Conservation (phyloP, 2,329 filamentous ascomycete genomes). For the Chalara sp. region DNA sequence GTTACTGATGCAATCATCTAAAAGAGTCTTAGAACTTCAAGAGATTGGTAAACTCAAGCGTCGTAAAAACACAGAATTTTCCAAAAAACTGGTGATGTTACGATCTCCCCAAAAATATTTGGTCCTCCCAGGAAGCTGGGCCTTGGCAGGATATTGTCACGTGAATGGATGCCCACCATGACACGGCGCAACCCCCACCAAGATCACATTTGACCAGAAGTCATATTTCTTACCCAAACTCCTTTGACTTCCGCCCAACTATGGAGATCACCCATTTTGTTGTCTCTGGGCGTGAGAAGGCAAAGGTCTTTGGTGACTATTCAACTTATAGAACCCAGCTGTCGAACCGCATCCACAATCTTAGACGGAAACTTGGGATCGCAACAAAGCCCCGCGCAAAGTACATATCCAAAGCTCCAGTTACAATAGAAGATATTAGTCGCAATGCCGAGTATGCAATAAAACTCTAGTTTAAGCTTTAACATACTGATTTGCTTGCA, state of each 20-base stretch:
- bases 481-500: slow-evolving; percentile 29
- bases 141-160: too few species aligned
- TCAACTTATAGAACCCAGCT: slow-evolving; percentile 75
- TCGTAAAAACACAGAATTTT: too few species aligned
- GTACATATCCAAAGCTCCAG: slow-evolving; percentile 62
- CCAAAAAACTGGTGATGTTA: too few species aligned
- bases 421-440: slow-evolving; percentile 70
- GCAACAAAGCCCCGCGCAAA: slow-evolving; percentile 82
- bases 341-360: slow-evolving; percentile 72
- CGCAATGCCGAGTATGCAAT: slow-evolving; percentile 66
- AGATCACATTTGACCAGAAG: neutral
- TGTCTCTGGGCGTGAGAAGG: slow-evolving; percentile 71
- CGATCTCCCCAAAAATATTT: too few species aligned
- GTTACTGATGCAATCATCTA: too few species aligned
- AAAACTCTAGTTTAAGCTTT: neutral
- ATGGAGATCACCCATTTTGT: slow-evolving; percentile 67
- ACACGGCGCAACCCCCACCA: slow-evolving; percentile 1
- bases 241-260: neutral
- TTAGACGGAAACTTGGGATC: slow-evolving; percentile 78
- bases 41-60: too few species aligned
- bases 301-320: slow-evolving; percentile 84
- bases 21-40: too few species aligned
- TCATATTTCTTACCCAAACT: neutral
- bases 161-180: too few species aligned
- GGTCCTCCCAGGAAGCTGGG: too few species aligned